Evolutionary conservation across 371 early-diverging fungal species (phyloP).

Genomic region (Batkoa obscura): DNA sequence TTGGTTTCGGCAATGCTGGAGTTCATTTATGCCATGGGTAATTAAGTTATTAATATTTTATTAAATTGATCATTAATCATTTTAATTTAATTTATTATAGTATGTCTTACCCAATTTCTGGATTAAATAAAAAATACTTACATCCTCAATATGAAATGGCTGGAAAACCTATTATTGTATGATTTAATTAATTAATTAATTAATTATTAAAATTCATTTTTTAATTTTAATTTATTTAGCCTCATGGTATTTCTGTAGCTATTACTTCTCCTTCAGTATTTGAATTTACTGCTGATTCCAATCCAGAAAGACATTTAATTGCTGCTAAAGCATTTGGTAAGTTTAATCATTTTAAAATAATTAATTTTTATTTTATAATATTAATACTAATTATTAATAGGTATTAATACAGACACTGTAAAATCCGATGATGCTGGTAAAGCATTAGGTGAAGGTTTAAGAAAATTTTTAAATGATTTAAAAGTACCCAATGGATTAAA

Average conservation of each 20-base stretch:
- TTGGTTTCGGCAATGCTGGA: constrained; percentile 86
- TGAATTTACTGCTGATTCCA: constrained; percentile 55
- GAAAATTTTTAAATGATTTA: constrained; percentile 47
- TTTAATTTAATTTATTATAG: constrained; percentile 20
- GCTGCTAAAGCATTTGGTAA: constrained; percentile 58
- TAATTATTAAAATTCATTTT: neutral
- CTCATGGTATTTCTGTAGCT: constrained; percentile 72
- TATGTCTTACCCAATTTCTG: constrained; percentile 52
- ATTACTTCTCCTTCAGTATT: constrained; percentile 78
- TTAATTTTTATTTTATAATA: neutral
- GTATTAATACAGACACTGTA: neutral
- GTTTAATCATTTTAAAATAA: constrained; percentile 20
- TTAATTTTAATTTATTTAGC: constrained; percentile 8
- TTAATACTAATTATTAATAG: neutral
- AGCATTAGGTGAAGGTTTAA: constrained; percentile 53
- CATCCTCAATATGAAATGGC: constrained; percentile 66
- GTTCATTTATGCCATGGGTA: constrained; percentile 32
- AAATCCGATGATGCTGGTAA: constrained; percentile 31
- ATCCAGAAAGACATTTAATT: constrained; percentile 72
- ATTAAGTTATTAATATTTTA: neutral
- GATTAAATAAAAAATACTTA: constrained; percentile 57
- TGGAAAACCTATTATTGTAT: constrained; percentile 27
- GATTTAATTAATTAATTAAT: constrained; percentile 2
- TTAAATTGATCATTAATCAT: no score
- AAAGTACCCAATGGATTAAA: constrained; percentile 66